Evolutionary conservation across 2,329 filamentous ascomycete species (phyloP).

Genomic region (Neocucurbitaria cava): DNA sequence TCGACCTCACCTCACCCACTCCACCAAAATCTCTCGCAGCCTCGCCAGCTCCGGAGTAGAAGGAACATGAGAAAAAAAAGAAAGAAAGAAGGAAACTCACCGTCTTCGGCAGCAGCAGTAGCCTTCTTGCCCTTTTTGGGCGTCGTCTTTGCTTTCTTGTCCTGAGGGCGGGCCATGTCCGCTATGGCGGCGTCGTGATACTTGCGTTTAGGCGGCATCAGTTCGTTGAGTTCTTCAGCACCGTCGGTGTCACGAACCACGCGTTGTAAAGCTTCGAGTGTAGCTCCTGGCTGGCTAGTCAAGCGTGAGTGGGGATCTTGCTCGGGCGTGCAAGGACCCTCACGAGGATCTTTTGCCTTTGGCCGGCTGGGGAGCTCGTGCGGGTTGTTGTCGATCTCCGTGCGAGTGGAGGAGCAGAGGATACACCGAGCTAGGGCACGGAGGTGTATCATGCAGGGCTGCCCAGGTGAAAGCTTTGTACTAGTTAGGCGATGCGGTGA

Average conservation of each 20-base stretch:
- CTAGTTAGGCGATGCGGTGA: constrained; percentile 3
- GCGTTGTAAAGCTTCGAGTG: neutral
- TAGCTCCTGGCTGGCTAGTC: neutral
- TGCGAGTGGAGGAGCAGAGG: constrained; percentile 11
- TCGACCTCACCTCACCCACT: constrained; percentile 1
- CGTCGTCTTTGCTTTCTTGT: constrained; percentile 6
- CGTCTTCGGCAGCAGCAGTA: neutral
- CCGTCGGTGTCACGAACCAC: constrained; percentile 1
- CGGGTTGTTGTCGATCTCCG: constrained; percentile 9
- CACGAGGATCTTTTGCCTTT: neutral
- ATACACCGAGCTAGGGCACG: constrained; percentile 1
- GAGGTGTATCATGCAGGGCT: constrained; percentile 6
- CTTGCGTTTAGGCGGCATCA: constrained; percentile 21
- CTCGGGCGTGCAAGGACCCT: neutral
- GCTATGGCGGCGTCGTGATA: neutral
- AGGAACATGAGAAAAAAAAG: neutral
- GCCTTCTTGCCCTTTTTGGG: constrained; percentile 4
- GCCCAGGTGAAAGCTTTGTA: constrained; percentile 7
- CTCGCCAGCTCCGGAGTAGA: neutral
- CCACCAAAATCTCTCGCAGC: neutral
- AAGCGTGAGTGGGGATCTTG: neutral
- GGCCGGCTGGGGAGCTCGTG: constrained; percentile 9
- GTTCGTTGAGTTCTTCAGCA: neutral
- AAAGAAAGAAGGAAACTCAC: constrained; percentile 2
- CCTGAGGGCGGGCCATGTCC: constrained; percentile 1